Percentiles rank a stretch among this genome's conserved stretches.
These are phyloP conservation scores for Eucommia ulmoides DNA, from an alignment of 257 asterid genomes.

Conservation along the genomic window DNA sequence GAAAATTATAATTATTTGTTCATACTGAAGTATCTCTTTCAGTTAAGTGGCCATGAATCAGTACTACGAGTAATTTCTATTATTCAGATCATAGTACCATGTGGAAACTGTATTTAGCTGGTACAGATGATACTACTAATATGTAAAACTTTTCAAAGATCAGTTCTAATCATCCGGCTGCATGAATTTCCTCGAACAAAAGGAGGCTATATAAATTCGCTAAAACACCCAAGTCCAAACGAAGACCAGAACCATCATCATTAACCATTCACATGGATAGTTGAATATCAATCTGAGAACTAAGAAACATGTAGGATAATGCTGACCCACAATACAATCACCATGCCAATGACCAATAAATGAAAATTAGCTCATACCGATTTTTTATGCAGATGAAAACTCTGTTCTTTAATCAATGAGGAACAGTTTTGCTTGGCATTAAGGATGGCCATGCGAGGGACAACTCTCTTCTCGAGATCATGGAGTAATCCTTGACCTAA, in stretches of 20 bases:
- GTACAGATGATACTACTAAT: no score
- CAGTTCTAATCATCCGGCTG: background rate
- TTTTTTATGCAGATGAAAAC: conserved; percentile 5
- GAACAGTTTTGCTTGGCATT: conserved; percentile 3
- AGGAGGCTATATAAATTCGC: background rate
- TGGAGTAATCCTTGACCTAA: conserved; percentile 7
- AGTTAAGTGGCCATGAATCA: background rate
- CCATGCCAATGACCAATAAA: background rate
- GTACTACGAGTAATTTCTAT: background rate
- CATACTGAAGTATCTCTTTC: no score
- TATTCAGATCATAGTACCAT: no score
- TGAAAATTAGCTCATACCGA: conserved; percentile 2
- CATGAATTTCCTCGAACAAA: background rate
- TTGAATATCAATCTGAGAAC: background rate
- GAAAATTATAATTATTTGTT: no score
- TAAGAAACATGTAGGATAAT: background rate
- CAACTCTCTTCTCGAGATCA: conserved; percentile 17
- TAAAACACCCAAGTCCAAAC: background rate
- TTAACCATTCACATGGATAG: background rate
- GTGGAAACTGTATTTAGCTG: no score
- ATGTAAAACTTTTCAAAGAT: no score
- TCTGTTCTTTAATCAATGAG: background rate
- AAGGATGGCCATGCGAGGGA: conserved; percentile 1
- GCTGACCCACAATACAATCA: background rate
- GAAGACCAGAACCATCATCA: background rate